These are phyloP conservation scores for Pythium brachiatum DNA, from an alignment of 352 stramenopile species.

Conservation along the genomic window DNA sequence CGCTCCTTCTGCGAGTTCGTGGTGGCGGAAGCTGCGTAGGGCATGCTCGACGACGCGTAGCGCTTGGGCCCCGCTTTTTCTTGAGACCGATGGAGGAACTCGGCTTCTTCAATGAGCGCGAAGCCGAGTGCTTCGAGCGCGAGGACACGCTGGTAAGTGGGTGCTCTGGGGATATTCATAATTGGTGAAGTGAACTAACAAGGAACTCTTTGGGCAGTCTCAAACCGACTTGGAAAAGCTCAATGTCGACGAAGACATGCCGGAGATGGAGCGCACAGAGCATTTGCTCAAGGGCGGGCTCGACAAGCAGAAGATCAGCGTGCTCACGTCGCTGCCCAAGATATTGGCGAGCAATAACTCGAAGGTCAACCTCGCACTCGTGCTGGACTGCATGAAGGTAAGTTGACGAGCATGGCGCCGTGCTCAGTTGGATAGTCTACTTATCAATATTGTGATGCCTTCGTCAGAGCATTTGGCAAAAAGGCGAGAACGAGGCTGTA, in stretches of 20 bases:
- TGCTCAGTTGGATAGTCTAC: neutral
- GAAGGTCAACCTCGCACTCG: conserved; percentile 55
- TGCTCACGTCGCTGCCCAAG: conserved; percentile 62
- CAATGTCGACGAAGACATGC: conserved; percentile 82
- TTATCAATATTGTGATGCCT: neutral
- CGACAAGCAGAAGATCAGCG: conserved; percentile 80
- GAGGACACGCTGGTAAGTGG: conserved; percentile 70
- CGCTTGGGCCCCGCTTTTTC: conserved; percentile 2
- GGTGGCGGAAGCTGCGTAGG: conserved; percentile 18
- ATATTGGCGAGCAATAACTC: conserved; percentile 74
- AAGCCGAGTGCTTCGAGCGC: conserved; percentile 81
- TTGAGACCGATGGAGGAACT: conserved; percentile 69
- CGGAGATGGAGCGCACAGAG: conserved; percentile 75
- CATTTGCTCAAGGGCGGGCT: conserved; percentile 73
- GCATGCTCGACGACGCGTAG: conserved; percentile 41
- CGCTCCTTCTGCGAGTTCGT: conserved; percentile 13
- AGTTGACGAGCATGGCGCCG: neutral
- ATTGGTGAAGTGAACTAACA: neutral
- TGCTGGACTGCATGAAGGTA: conserved; percentile 81
- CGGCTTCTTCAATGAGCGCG: conserved; percentile 78
- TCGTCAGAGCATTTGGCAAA: conserved; percentile 45
- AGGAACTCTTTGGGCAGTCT: conserved; percentile 35
- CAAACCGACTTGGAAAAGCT: conserved; percentile 83
- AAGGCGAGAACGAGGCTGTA: conserved; percentile 53
- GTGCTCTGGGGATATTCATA: neutral